phyloP scores from a whole-genome alignment of 2,329 filamentous ascomycete species.

The Fusarium austroafricanum region DNA sequence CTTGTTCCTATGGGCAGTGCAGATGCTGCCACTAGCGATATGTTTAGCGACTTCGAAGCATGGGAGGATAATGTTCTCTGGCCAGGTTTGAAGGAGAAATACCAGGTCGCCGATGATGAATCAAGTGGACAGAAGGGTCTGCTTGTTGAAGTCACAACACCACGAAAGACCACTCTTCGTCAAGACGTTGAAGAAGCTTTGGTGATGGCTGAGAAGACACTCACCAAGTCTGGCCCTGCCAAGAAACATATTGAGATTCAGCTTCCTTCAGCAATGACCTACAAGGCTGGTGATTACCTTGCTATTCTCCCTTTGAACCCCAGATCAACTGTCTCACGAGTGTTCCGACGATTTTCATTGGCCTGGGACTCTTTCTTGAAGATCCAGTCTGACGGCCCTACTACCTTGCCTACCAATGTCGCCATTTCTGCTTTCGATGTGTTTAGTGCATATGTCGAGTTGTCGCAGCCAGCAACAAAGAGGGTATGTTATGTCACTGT shows the following conservation, averaged over 20 bases:
- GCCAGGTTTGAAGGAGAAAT: conserved; percentile 61
- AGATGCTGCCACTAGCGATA: conserved; percentile 71
- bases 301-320: conserved; percentile 79
- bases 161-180: conserved; percentile 40
- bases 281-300: conserved; percentile 81
- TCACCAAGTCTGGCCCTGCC: conserved; percentile 38
- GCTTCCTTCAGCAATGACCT: conserved; percentile 73
- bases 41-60: conserved; percentile 74
- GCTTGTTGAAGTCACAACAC: conserved; percentile 39
- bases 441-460: conserved; percentile 77
- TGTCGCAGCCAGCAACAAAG: conserved; percentile 78
- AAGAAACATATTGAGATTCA: conserved; percentile 77
- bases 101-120: conserved; percentile 35
- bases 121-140: conserved; percentile 27
- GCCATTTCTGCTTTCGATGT: conserved; percentile 72
- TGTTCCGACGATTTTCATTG: conserved; percentile 73
- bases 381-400: conserved; percentile 64
- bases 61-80: conserved; percentile 72
- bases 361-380: conserved; percentile 76
- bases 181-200: conserved; percentile 44
- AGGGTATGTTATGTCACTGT: conserved; percentile 56
- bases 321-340: conserved; percentile 68
- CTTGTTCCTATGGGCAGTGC: conserved; percentile 63
- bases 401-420: conserved; percentile 64
- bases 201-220: conserved; percentile 37